phyloP scores from a whole-genome alignment of 768 basidiomycete genomes.

The Phallus indusiatus region DNA sequence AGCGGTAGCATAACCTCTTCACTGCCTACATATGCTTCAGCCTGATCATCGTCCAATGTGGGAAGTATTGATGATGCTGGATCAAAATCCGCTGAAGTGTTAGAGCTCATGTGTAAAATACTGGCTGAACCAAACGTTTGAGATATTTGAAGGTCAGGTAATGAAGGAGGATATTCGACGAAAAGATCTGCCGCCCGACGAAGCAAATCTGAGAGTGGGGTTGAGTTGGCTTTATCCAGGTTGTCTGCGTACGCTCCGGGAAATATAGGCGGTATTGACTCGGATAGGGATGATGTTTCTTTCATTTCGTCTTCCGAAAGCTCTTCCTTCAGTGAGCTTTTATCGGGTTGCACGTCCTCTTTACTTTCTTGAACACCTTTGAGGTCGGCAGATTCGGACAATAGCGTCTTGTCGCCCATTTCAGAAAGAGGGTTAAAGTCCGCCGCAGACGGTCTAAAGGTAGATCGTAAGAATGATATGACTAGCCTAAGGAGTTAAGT shows the following conservation, averaged over 20 bases:
- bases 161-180: slow-evolving; percentile 4
- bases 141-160: not conserved
- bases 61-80: not conserved
- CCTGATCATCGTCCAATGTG: not conserved
- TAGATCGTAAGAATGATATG: not conserved
- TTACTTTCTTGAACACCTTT: not conserved
- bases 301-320: not conserved
- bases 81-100: too few relatives aligned
- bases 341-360: not conserved
- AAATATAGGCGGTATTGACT: not conserved
- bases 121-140: slow-evolving; percentile 4
- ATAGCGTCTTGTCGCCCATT: slow-evolving; percentile 27
- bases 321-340: not conserved
- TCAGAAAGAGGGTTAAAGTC: slow-evolving; percentile 42
- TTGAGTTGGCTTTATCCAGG: not conserved
- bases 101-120: not conserved
- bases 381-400: not conserved
- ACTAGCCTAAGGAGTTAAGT: not conserved
- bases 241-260: slow-evolving; percentile 3
- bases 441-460: not conserved
- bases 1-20: slow-evolving; percentile 11
- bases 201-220: not conserved
- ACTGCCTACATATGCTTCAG: slow-evolving; percentile 9
- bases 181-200: not conserved
- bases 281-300: not conserved